Evolutionary conservation across 2,329 filamentous ascomycete genomes (phyloP).

Genomic region (Fusarium pseudocircinatum): DNA sequence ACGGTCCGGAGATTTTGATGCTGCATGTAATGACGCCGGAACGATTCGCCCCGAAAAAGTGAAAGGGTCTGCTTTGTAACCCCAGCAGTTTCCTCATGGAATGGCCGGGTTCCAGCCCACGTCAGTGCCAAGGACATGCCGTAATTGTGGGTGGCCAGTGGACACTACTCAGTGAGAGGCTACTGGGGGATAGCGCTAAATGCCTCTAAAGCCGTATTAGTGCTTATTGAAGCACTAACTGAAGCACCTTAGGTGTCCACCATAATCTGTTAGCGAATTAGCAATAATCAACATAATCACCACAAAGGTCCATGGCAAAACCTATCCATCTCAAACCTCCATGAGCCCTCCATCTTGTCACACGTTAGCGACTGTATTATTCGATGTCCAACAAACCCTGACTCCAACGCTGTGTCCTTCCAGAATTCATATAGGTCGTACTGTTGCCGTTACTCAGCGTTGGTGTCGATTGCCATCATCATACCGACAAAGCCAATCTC

Average conservation of each 20-base stretch:
- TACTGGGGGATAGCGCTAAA: constrained; percentile 17
- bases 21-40: constrained; percentile 39
- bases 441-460: constrained; percentile 22
- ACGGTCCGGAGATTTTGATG: constrained; percentile 39
- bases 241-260: fast-evolving
- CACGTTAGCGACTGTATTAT: constrained; percentile 32
- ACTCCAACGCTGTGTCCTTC: constrained; percentile 33
- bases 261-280: background rate
- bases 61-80: constrained; percentile 33
- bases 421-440: constrained; percentile 24
- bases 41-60: constrained; percentile 28
- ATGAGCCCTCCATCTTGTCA: constrained; percentile 42
- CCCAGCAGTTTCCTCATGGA: constrained; percentile 12
- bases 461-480: constrained; percentile 28
- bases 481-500: constrained; percentile 8
- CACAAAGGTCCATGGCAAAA: constrained; percentile 41
- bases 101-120: constrained; percentile 23
- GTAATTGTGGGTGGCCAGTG: constrained; percentile 31
- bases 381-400: constrained; percentile 35
- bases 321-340: constrained; percentile 43
- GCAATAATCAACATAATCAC: constrained; percentile 3
- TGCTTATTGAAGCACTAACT: background rate
- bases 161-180: constrained; percentile 27
- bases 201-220: constrained; percentile 14
- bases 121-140: constrained; percentile 37